phyloP scores from a whole-genome alignment of 2,329 filamentous ascomycete genomes.

The Trichoderma cornu-damae region DNA sequence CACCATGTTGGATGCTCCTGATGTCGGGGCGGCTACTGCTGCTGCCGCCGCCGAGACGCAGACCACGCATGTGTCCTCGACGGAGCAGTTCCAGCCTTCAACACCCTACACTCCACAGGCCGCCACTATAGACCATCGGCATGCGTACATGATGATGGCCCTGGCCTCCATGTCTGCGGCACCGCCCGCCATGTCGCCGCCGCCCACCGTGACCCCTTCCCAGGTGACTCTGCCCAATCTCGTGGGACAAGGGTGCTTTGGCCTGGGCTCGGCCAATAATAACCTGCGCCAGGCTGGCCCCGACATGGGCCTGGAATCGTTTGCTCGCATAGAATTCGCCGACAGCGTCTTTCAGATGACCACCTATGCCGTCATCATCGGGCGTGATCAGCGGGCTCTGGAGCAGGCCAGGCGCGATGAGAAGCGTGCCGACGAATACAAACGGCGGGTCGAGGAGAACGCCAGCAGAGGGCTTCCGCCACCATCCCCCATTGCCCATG shows the following conservation, averaged over 20 bases:
- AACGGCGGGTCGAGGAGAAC: slow-evolving; percentile 43
- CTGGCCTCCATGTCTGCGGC: slow-evolving; percentile 38
- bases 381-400: slow-evolving; percentile 61
- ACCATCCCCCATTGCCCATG: slow-evolving; percentile 45
- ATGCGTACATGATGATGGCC: slow-evolving; percentile 44
- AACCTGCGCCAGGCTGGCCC: slow-evolving; percentile 33
- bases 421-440: slow-evolving; percentile 43
- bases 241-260: slow-evolving; percentile 30
- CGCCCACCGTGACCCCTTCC: slow-evolving; percentile 42
- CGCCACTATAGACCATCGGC: slow-evolving; percentile 35
- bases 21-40: background rate
- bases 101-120: slow-evolving; percentile 33
- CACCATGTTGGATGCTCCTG: slow-evolving; percentile 22
- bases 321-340: slow-evolving; percentile 61
- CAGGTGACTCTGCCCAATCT: slow-evolving; percentile 42
- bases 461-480: slow-evolving; percentile 46
- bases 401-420: slow-evolving; percentile 50
- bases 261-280: slow-evolving; percentile 29
- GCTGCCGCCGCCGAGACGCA: slow-evolving; percentile 14
- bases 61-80: slow-evolving; percentile 17
- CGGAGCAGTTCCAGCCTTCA: slow-evolving; percentile 30
- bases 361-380: slow-evolving; percentile 66
- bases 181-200: slow-evolving; percentile 36
- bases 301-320: slow-evolving; percentile 48
- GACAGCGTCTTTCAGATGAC: slow-evolving; percentile 78